A percentile compares a stretch with the other conserved stretches of the same genome.
phyloP scores from a whole-genome alignment of 1,284 basidiomycete species.

The Anthracocystis setariae region DNA sequence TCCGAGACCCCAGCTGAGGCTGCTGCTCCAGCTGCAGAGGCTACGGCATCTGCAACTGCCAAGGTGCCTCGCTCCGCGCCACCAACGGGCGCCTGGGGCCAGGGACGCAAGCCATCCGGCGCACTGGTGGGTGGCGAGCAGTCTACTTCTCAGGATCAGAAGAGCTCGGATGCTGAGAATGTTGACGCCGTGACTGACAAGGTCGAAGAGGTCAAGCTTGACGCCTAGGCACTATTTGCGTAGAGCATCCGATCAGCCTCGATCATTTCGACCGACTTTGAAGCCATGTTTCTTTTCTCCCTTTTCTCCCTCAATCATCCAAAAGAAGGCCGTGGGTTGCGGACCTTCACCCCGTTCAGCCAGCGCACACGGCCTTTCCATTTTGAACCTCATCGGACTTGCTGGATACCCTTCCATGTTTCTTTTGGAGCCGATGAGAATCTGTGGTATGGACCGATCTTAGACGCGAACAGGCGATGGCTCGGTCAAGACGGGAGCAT shows the following conservation, averaged over 20 bases:
- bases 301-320: background rate
- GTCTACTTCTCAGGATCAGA: constrained; percentile 9
- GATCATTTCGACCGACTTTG: no score
- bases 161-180: constrained; percentile 22
- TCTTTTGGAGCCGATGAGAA: constrained; percentile 13
- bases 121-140: constrained; percentile 44
- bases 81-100: constrained; percentile 58
- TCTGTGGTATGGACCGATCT: background rate
- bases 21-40: constrained; percentile 19
- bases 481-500: constrained; percentile 9
- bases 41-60: constrained; percentile 19
- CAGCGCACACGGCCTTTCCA: constrained; percentile 2
- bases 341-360: constrained; percentile 1
- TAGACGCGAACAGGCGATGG: constrained; percentile 15
- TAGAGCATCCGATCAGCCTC: no score
- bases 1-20: constrained; percentile 7
- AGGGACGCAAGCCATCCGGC: constrained; percentile 57
- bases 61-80: constrained; percentile 37
- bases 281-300: background rate
- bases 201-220: constrained; percentile 40
- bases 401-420: constrained; percentile 32
- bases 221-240: no score
- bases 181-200: constrained; percentile 46
- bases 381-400: constrained; percentile 2
- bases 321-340: constrained; percentile 29